Evolutionary conservation across 2,329 filamentous ascomycete genomes (phyloP), one percentile per base, ranked within the genome.

Genomic region (Chaetomiaceae sp.): DNA sequence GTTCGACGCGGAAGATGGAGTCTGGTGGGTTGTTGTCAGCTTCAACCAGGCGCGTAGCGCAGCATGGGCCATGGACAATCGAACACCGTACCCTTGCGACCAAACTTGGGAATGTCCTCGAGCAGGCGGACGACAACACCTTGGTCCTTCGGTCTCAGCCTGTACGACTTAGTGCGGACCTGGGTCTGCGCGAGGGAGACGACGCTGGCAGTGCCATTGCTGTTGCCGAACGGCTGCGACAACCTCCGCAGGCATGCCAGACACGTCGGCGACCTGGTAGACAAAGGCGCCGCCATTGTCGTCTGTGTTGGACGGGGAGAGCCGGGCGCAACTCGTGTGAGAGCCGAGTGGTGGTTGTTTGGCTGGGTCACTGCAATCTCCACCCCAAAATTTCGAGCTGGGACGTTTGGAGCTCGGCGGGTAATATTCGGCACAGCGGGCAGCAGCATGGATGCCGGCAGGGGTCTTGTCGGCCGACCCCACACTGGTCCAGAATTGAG

Each of bases 51-150:
- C 3, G 4, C 19, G 37, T 20, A 14, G 16, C 2, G 14, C 30
- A 13, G 10, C 14, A 12, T 33, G 4, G 6, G 41, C 17, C n/a
- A 16, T 16, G 7, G n/a, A n/a, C 4, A 17, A 5, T 2, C 5
- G 12, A 31, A 8, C 38, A 10, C 50, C 62, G 10, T 58, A 70
- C 68, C 51, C 60, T 67, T 67, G 50, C 68, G 67, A 5, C 72
- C 72, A 51, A 68, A 74, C 17, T 64, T 63, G 19, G 62, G 60
- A 13, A 75, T 66, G 50, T 74, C 68, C 48, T 66, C 54, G 8
- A 74, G 62, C 54, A 75, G 63, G 20, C 72, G 70, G 59, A 75
- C 72, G 17, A 72, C 64, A 12, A 73, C 70, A 53, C 71, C 71
- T 52, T 68, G 60, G 51, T 72, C 68, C 43, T 65, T 63, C 35